Base-by-base conservation (phyloP, 495 filamentous ascomycete genomes). In the Podospora pseudoanserina region DNA sequence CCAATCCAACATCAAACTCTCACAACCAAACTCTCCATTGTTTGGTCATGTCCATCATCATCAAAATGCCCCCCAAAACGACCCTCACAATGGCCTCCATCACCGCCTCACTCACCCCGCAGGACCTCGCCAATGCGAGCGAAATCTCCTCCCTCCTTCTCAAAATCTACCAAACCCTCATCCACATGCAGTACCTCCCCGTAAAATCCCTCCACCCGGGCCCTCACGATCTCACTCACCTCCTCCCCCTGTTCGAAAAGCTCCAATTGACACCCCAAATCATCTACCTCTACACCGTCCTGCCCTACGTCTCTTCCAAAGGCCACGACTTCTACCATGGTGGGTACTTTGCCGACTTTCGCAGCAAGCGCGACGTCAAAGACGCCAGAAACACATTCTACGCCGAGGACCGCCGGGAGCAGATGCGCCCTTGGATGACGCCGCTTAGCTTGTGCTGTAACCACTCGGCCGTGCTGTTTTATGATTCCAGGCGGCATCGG, bases 211-310 rank as follows among this genome's bases (percentile, higher is more conserved):
- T 73, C 65, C 16, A 70, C 16, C 58, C 11, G 13, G 67, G 69
- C 16, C 74, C 74, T 18, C 72, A 75, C 65, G 64, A 74, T 64
- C 26, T 70, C 53, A 56, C 26, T 34, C 15, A 15, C 20, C 54
- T 72, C 7, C 18, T 70, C 7, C 65, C 69, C 20, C 18, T 70
- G 15, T 75, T 68, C 28, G 15, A 20, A 6, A 44, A 55, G 2
- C 34, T 64, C 28, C 34, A 57, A 61, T 32, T 74, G 2, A 65
- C 72, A 60, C 60, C 67, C 13, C 20, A 61, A 57, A 64, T 75
- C 63, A 68, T 70, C 54, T 74, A 75, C 65, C 70, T 75, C 5
- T 75, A 72, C 67, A 58, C 59, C 63, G 70, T 72, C 53, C 26
- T 75, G 1, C 74, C 72, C 11, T 74, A 74, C 34, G 26, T 74